phyloP scores from a whole-genome alignment of 129 eudicot species.

The Tanacetum coccineum region DNA sequence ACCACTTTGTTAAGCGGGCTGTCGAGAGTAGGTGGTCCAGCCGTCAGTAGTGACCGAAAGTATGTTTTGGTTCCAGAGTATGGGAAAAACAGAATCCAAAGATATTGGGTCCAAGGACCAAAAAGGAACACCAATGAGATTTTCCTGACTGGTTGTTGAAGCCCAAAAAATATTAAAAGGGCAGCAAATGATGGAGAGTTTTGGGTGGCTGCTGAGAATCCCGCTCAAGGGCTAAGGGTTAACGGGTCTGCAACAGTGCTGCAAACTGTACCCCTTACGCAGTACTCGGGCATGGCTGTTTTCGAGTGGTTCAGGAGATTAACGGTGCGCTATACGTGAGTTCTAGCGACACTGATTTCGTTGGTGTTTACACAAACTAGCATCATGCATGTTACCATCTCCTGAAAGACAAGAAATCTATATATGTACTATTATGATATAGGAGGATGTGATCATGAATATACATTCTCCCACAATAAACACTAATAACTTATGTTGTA shows the following conservation, averaged over 20 bases:
- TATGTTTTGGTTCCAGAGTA: conserved; percentile 29
- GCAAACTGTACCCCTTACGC: conserved; percentile 19
- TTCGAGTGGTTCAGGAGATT: conserved; percentile 29
- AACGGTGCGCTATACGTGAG: conserved; percentile 22
- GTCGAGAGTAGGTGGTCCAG: conserved; percentile 25
- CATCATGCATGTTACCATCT: too few species aligned
- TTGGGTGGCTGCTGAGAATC: conserved; percentile 27
- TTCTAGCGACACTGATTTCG: conserved; percentile 18
- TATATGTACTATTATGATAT: background rate
- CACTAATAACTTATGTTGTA: background rate
- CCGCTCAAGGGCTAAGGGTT: conserved; percentile 22
- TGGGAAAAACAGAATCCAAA: conserved; percentile 11
- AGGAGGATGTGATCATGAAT: background rate
- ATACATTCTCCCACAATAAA: conserved; percentile 15
- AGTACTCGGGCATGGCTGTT: conserved; percentile 4
- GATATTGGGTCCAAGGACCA: conserved; percentile 28
- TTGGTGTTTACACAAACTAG: conserved; percentile 20
- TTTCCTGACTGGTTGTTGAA: conserved; percentile 15
- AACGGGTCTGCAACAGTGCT: conserved; percentile 24
- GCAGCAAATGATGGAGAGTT: conserved; percentile 22
- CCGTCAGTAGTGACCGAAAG: conserved; percentile 22
- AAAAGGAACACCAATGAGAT: conserved; percentile 21
- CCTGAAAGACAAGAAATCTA: background rate
- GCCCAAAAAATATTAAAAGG: conserved; percentile 23
- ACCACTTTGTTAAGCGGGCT: conserved; percentile 22